These are phyloP conservation scores for Aristolochia fimbriata DNA, from an alignment of 164 flowering plant species.

Conservation along the genomic window DNA sequence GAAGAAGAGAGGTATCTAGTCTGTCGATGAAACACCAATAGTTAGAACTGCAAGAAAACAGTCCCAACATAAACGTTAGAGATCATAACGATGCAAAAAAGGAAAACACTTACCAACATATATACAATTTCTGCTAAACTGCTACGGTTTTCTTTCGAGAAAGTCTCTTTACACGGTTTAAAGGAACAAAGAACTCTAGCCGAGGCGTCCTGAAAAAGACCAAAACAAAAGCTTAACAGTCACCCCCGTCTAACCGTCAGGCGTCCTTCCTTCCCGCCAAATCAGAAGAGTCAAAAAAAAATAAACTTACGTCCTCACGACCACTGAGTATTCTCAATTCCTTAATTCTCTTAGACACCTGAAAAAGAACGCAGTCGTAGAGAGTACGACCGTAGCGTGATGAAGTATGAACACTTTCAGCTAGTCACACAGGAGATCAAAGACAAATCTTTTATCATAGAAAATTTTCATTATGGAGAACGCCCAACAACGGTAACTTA, in stretches of 20 bases:
- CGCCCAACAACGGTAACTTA: slow-evolving; percentile 1
- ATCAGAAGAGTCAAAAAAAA: background rate
- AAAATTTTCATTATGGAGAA: background rate
- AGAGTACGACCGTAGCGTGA: background rate
- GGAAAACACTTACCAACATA: slow-evolving; percentile 28
- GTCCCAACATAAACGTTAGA: no score
- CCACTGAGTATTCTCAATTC: slow-evolving; percentile 23
- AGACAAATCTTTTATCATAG: background rate
- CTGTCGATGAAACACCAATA: slow-evolving; percentile 24
- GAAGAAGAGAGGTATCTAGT: slow-evolving; percentile 25
- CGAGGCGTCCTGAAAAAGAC: no score
- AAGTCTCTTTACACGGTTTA: background rate
- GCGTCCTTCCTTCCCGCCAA: background rate
- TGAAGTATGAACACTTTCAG: no score
- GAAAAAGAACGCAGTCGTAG: background rate
- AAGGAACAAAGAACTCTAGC: no score
- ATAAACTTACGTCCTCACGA: slow-evolving; percentile 10
- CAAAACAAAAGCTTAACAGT: no score
- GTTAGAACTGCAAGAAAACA: background rate
- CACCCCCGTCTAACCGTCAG: no score
- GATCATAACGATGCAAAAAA: no score
- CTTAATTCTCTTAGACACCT: slow-evolving; percentile 44
- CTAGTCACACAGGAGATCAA: background rate
- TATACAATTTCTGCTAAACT: slow-evolving; percentile 23
- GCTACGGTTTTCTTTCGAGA: slow-evolving; percentile 8